phyloP scores from a whole-genome alignment of 495 filamentous ascomycete species.

The Hypoxylon subgilvum region DNA sequence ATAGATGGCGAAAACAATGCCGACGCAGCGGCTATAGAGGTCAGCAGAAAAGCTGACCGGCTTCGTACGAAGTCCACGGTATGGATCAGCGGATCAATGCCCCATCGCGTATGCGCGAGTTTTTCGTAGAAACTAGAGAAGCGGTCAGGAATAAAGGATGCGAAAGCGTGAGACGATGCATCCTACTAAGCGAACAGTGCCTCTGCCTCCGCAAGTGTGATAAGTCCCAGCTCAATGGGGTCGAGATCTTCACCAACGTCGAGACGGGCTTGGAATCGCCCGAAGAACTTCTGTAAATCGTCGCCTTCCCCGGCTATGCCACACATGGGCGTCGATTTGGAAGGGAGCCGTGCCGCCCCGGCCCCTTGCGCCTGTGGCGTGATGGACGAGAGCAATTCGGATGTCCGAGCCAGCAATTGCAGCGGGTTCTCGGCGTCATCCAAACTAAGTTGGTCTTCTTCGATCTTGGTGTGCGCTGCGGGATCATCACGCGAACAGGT shows the following conservation, averaged over 20 bases:
- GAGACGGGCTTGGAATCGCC: slow-evolving; percentile 62
- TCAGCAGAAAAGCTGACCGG: slow-evolving; percentile 73
- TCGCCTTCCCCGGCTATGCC: slow-evolving; percentile 34
- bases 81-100: slow-evolving; percentile 69
- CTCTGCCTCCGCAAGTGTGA: slow-evolving; percentile 66
- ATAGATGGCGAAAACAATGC: slow-evolving; percentile 68
- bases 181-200: slow-evolving; percentile 68
- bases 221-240: slow-evolving; percentile 69
- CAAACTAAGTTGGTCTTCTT: slow-evolving; percentile 61
- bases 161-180: neutral
- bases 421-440: slow-evolving; percentile 78
- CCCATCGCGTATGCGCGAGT: slow-evolving; percentile 76
- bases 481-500: slow-evolving; percentile 40
- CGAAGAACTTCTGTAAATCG: slow-evolving; percentile 63
- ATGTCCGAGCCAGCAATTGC: slow-evolving; percentile 72
- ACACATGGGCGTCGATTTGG: slow-evolving; percentile 23
- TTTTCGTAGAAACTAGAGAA: slow-evolving; percentile 67
- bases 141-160: slow-evolving; percentile 10
- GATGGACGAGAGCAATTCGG: slow-evolving; percentile 67
- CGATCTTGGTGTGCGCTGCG: slow-evolving; percentile 22
- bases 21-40: slow-evolving; percentile 69
- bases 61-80: slow-evolving; percentile 67
- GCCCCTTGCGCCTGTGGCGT: slow-evolving; percentile 32
- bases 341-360: slow-evolving; percentile 10
- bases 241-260: slow-evolving; percentile 69